Base-by-base conservation (phyloP, 768 basidiomycete genomes). In the Suillus lakei region DNA sequence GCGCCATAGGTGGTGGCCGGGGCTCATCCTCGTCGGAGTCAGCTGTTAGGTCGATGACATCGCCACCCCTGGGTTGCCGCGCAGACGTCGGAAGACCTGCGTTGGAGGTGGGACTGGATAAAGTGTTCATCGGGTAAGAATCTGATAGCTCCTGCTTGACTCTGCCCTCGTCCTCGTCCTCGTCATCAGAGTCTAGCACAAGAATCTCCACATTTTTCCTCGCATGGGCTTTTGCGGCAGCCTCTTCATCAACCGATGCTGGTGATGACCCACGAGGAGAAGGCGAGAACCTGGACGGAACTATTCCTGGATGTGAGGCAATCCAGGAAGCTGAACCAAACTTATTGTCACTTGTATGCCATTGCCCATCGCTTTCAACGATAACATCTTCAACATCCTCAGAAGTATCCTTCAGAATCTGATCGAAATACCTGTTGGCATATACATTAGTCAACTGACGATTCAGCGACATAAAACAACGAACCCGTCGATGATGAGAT, bases 301-400 rank as follows among this genome's bases (percentile, higher is more conserved):
- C 67, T 5, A 72, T 66, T 23, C 76, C 75, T 15, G 85, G 81
- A 74, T 91, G 87, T 0, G 77, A 69, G 51, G 83, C 83, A 69
- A 84, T 86, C 95, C 96, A 98, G 36, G 76, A 79, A 1, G 80
- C 70, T 23, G 93, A 95, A 2, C 87, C 95, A 71, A 86, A 91
- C 77, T 91, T 94, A 80, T 91, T 85, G 77, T 99, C 95, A 21
- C 86, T 80, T 1, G 95, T 95, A 74, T 98, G 96, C 98, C 98
- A 99, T 74, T 96, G 91, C 1, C 95, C 96, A 74, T 97, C 90
- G 6, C 94, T 88, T 76, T 99, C 97, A 18, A 99, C 89, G 63
- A 97, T 85, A 30, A 99, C 95, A 68, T 98, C 93, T 59, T 99
- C 98, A 15, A 94, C 88, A 61, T 81, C 82, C 28, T 96, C 92